These are phyloP conservation scores for Panaeolus papilionaceus DNA, from an alignment of 768 basidiomycete species.

Conservation along the genomic window DNA sequence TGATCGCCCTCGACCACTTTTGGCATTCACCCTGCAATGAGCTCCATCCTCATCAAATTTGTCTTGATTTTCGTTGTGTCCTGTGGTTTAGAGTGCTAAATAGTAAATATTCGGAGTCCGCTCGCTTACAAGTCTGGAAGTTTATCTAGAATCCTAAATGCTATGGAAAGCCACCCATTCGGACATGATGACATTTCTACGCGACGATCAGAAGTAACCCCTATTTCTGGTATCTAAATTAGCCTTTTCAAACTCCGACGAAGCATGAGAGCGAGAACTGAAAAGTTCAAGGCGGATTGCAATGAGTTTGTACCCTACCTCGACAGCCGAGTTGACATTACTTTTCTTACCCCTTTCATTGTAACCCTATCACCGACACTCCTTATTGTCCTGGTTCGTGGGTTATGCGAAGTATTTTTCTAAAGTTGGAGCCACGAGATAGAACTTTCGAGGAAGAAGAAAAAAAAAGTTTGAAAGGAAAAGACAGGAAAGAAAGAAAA, in stretches of 20 bases:
- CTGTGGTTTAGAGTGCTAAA: too few species aligned
- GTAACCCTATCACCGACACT: too few species aligned
- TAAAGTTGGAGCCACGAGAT: neutral
- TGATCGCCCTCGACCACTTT: too few species aligned
- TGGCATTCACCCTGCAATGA: too few species aligned
- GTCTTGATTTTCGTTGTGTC: too few species aligned
- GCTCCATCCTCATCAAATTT: too few species aligned
- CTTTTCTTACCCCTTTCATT: neutral
- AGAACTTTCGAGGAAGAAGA: neutral
- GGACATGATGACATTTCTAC: neutral
- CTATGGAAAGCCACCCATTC: neutral
- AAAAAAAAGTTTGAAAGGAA: neutral
- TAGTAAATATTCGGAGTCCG: too few species aligned
- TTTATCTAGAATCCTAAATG: too few species aligned
- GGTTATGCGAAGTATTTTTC: neutral
- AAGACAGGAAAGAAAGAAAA: neutral
- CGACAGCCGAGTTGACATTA: neutral
- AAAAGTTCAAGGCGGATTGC: neutral
- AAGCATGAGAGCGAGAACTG: neutral
- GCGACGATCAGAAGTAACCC: neutral
- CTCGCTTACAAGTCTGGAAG: too few species aligned
- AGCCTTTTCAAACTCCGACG: neutral
- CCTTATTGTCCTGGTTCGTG: neutral
- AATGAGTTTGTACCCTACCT: neutral
- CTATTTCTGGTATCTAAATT: neutral